Percentiles rank a stretch among this genome's conserved stretches.
phyloP scores from a whole-genome alignment of 2,329 filamentous ascomycete genomes.

The Knufia fluminis region DNA sequence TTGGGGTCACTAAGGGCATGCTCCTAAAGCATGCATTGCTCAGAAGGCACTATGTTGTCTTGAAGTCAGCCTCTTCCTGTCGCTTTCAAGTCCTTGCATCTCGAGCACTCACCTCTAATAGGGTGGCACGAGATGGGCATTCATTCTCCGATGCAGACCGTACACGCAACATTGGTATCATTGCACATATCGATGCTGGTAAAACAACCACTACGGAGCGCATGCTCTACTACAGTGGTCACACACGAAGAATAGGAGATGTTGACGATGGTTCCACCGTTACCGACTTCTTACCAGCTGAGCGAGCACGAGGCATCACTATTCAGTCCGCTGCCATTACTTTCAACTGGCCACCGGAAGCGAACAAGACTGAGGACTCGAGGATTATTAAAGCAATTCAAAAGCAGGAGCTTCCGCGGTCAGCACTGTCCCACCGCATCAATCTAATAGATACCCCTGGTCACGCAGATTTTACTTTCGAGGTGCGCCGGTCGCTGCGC shows the following conservation, averaged over 20 bases:
- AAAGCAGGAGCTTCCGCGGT: slow-evolving; percentile 36
- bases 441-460: slow-evolving; percentile 95
- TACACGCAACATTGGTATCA: slow-evolving; percentile 94
- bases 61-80: not conserved
- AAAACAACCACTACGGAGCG: slow-evolving; percentile 98
- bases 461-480: slow-evolving; percentile 95
- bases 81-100: not conserved
- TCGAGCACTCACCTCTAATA: not conserved
- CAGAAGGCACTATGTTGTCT: not conserved
- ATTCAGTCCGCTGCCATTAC: slow-evolving; percentile 97
- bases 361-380: slow-evolving; percentile 26
- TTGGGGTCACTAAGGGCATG: not conserved
- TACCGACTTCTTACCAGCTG: slow-evolving; percentile 90
- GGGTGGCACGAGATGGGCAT: not conserved
- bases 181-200: slow-evolving; percentile 96
- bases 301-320: slow-evolving; percentile 86
- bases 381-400: slow-evolving; percentile 21
- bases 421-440: slow-evolving; percentile 56
- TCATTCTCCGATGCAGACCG: slow-evolving; percentile 39
- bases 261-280: slow-evolving; percentile 96
- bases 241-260: slow-evolving; percentile 80
- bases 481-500: slow-evolving; percentile 81
- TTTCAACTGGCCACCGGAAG: slow-evolving; percentile 73
- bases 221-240: slow-evolving; percentile 94
- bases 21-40: not conserved